Evolutionary conservation across 2,329 filamentous ascomycete genomes (phyloP).

Genomic region (Aspergillus viridinutans): DNA sequence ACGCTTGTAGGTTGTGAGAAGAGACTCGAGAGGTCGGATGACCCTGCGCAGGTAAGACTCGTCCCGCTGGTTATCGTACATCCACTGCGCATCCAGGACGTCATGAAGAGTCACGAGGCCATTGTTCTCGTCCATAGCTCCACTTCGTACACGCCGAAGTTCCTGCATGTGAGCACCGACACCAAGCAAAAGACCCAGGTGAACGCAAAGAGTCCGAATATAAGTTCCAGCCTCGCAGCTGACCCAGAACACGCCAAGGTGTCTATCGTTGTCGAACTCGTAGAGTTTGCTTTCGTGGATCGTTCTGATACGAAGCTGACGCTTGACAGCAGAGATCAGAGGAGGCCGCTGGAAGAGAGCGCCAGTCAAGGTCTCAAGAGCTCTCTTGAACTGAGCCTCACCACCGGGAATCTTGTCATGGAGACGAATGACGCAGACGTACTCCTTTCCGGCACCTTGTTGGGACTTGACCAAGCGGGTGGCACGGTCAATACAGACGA

Average conservation of each 20-base stretch:
- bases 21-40: constrained; percentile 86
- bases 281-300: constrained; percentile 95
- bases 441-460: constrained; percentile 98
- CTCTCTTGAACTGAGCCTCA: constrained; percentile 86
- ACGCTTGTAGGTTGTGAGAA: constrained; percentile 90
- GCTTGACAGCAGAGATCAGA: constrained; percentile 97
- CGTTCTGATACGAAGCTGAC: constrained; percentile 94
- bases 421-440: constrained; percentile 89
- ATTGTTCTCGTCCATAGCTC: constrained; percentile 89
- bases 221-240: constrained; percentile 98
- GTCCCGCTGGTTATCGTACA: constrained; percentile 91
- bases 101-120: constrained; percentile 91
- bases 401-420: constrained; percentile 94
- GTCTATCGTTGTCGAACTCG: constrained; percentile 97
- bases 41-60: constrained; percentile 88
- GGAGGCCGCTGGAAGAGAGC: constrained; percentile 96
- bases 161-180: constrained; percentile 99
- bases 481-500: constrained; percentile 92
- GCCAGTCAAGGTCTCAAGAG: constrained; percentile 92
- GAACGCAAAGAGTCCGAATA: constrained; percentile 96
- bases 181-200: constrained; percentile 71
- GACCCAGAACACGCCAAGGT: constrained; percentile 98
- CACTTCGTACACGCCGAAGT: constrained; percentile 85
- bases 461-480: constrained; percentile 98
- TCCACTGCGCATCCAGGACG: constrained; percentile 93